Base-by-base conservation (phyloP, 202 grass and related monocot genomes). In the Cymbopogon flexuosus region DNA sequence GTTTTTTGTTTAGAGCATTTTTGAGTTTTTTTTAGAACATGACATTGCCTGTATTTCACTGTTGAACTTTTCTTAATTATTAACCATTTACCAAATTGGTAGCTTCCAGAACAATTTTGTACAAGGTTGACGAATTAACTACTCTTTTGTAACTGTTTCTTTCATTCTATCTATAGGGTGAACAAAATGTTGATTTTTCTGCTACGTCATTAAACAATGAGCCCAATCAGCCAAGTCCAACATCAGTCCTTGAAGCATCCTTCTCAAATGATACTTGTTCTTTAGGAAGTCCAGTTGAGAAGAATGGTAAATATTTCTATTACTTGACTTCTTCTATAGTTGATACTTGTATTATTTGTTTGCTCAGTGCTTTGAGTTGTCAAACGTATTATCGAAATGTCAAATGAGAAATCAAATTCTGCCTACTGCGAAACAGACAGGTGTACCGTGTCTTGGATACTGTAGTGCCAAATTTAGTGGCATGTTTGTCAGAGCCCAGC, bases 251-350 rank as follows among this genome's bases (percentile, higher is more conserved):
- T 4, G 89, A 91, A 88, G 69, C 91, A 47, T 92, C 72, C 42
- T 92, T 94, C 65, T 89, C 94, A 57, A 87, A 80, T 79, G 91
- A 94, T 62, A 78, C 85, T 85, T 93, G 69, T 57, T 94, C 94
- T 41, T 64, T 70, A 31, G 89, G 85, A 72, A 97, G 94, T 81
- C 85, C 84, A 24, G 71, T 58, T 24, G 77, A 85, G 79, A 86
- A 86, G 22, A 74, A 23, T 70, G 94, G 91, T 92, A 83, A 41
- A 59, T 14, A 79, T 79, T 22, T 71, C 3, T 23, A 12, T 59
- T 58, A 47, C 42, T 72, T 75, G 30, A 52, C 31, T 60, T 51
- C 30, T 65, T 42, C 42, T 81, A 2, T 23, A 41, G 27, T 27
- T 27, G 1, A 62, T 67, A 43, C 11, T 62, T 39, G 29, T 33